Conservation (phyloP, 2,329 filamentous ascomycete species). For the Paraphaeosphaeria sporulosa region DNA sequence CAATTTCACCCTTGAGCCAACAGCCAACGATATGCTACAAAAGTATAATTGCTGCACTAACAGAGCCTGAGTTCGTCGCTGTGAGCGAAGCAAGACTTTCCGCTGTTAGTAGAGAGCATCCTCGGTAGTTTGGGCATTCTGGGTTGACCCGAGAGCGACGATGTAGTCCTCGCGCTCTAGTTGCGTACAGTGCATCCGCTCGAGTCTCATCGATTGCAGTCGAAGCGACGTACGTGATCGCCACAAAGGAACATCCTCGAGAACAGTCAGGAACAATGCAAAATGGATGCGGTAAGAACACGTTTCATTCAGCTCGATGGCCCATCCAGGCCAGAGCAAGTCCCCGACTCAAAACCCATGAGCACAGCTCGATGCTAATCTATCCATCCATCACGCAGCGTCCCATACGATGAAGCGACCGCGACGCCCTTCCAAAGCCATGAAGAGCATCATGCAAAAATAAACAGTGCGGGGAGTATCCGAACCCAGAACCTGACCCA, state of each 20-base stretch:
- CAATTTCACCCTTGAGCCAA: too few species aligned
- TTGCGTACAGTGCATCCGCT: too few species aligned
- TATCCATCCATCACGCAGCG: neutral
- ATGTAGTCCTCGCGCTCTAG: too few species aligned
- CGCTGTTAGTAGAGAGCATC: too few species aligned
- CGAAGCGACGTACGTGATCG: too few species aligned
- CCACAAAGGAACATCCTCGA: neutral
- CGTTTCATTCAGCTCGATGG: constrained; percentile 8
- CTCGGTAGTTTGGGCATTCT: too few species aligned
- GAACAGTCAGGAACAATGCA: neutral
- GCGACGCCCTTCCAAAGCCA: constrained; percentile 12
- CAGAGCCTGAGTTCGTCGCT: too few species aligned
- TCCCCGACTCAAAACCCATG: neutral
- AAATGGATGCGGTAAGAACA: neutral
- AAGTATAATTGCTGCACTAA: too few species aligned
- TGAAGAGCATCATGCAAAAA: constrained; percentile 11
- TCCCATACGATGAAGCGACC: neutral
- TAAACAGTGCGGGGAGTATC: constrained; percentile 8
- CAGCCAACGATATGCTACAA: too few species aligned
- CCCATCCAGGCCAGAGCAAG: constrained; percentile 5
- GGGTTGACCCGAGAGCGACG: too few species aligned
- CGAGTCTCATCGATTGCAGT: too few species aligned
- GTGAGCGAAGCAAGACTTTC: too few species aligned
- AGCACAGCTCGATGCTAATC: constrained; percentile 4
- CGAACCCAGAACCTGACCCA: constrained; percentile 2